phyloP scores from a whole-genome alignment of 2,329 filamentous ascomycete genomes.

The Didymella glomerata region DNA sequence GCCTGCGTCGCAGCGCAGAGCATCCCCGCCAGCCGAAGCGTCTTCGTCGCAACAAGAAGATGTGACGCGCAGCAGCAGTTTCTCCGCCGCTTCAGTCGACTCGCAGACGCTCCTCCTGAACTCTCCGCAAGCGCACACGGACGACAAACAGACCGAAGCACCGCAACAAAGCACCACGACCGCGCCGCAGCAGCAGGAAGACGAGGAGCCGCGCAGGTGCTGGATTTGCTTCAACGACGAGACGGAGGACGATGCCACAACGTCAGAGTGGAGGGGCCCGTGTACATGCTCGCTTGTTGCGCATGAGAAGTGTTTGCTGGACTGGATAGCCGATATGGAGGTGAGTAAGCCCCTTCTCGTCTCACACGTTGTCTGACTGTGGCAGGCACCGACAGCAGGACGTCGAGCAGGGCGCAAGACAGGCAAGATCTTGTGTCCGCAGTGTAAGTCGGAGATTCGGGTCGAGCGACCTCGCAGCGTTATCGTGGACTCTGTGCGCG shows the following conservation, averaged over 20 bases:
- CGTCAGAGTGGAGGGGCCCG: conserved; percentile 80
- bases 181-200: conserved; percentile 28
- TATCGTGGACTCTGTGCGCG: conserved; percentile 72
- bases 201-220: conserved; percentile 62
- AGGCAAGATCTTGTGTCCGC: conserved; percentile 80
- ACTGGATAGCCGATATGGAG: conserved; percentile 94
- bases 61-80: conserved; percentile 44
- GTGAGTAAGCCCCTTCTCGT: background rate
- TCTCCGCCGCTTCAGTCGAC: conserved; percentile 55
- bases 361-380: background rate
- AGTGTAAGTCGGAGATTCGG: conserved; percentile 84
- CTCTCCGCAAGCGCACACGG: conserved; percentile 35
- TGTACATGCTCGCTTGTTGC: conserved; percentile 91
- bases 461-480: conserved; percentile 78
- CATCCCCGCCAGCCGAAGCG: conserved; percentile 35
- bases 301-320: conserved; percentile 87
- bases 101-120: conserved; percentile 58
- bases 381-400: conserved; percentile 59
- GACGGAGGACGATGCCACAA: conserved; percentile 68
- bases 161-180: conserved; percentile 25
- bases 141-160: conserved; percentile 27
- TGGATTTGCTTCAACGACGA: conserved; percentile 76
- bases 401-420: conserved; percentile 55
- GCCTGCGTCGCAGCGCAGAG: conserved; percentile 47
- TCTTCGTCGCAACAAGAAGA: conserved; percentile 30